Evolutionary conservation across 441 rosid genomes (phyloP), one percentile per base, ranked within the genome.

Genomic region (Erodium trifolium): DNA sequence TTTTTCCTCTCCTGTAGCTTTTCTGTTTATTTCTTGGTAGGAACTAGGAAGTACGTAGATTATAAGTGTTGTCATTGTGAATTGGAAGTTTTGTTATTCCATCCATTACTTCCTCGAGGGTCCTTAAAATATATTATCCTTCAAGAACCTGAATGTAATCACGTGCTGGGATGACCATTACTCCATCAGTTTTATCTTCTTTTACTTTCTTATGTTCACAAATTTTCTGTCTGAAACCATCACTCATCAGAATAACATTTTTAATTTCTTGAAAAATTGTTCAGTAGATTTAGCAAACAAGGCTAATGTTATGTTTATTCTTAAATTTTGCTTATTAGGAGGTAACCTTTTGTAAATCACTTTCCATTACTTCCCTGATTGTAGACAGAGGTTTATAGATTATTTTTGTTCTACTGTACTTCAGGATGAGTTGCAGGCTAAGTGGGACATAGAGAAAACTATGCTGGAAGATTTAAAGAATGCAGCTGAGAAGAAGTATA

Each of bases 371-470:
- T 31, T 27, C 57, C 11, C 34, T 8, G 16, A 47, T 63, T 63
- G 17, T 9, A 57, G 10, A 3, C 7, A 34, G 41, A 64, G 35
- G 13, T 68, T 68, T 51, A 63, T 57, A 11, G 63, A 31, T 45
- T n/a, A 8, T 79, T 59, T 55, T 65, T 63, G 8, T 41, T 47
- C 19, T 76, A 43, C 65, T 68, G 23, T 64, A 37, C 67, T 70
- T 70, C 85, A 95, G 99, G 75, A 77, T 23, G 91, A 87, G 68
- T 80, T 88, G 72, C 85, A 78, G 77, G 82, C 81, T 39, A 95
- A 84, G 70, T 90, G 95, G 96, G 81, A 74, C 68, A 82, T 39
- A 7, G 98, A 88, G 67, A 90, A 84, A 84, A 78, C 74, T 66
- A 75, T 77, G 72, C 78, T 92, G 2, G 89, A 86, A 75, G 85